Percentiles rank a stretch among this genome's conserved stretches.
These are phyloP conservation scores for Panicum miliaceum DNA, from an alignment of 176 grass and related monocot species.

Conservation along the genomic window DNA sequence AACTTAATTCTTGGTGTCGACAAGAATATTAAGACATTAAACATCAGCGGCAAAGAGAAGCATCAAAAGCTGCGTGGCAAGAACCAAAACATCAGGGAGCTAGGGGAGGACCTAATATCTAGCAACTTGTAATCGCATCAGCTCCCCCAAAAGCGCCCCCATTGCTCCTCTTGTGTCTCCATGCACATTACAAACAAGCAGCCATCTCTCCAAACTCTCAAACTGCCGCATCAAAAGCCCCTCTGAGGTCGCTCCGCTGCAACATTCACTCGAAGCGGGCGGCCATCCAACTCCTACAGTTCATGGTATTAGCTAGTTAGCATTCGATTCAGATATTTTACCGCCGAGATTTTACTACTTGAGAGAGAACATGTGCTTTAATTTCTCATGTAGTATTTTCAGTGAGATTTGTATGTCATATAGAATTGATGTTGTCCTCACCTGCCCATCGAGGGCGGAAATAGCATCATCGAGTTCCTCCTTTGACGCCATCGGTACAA, in stretches of 20 bases:
- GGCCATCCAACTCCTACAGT: constrained; percentile 72
- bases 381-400: background rate
- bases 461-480: constrained; percentile 84
- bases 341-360: too few relatives aligned
- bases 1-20: constrained; percentile 34
- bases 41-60: constrained; percentile 28
- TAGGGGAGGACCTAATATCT: constrained; percentile 15
- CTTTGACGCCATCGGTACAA: constrained; percentile 82
- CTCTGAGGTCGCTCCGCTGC: constrained; percentile 67
- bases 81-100: constrained; percentile 35
- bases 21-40: constrained; percentile 35
- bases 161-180: background rate
- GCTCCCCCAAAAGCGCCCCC: constrained; percentile 11
- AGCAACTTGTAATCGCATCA: constrained; percentile 13
- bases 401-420: background rate
- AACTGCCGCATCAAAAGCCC: constrained; percentile 46
- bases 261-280: constrained; percentile 75
- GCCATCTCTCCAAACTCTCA: constrained; percentile 15
- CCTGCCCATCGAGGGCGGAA: constrained; percentile 89
- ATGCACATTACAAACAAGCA: constrained; percentile 3
- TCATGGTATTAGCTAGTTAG: background rate
- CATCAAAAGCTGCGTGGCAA: constrained; percentile 13
- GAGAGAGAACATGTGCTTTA: background rate
- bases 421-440: constrained; percentile 36
- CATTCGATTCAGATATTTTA: background rate